Conservation (phyloP, 2,329 filamentous ascomycete genomes). For the Aspergillus hortae region DNA sequence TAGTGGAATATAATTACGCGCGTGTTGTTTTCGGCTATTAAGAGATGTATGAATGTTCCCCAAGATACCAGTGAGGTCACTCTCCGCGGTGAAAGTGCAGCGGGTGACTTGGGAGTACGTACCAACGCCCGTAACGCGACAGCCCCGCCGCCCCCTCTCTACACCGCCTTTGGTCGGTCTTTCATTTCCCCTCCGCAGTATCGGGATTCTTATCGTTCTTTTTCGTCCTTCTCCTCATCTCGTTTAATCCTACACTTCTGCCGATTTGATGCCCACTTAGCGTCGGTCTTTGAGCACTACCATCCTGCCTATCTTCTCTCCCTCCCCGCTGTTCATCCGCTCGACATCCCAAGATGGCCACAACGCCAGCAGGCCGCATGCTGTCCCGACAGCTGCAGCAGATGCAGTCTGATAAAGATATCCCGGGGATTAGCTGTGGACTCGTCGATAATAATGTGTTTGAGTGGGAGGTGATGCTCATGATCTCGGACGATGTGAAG, state of each 20-base stretch:
- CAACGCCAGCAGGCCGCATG: conserved; percentile 53
- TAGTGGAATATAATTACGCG: not conserved
- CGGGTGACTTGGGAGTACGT: not conserved
- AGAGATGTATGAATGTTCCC: no score
- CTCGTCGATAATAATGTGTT: conserved; percentile 84
- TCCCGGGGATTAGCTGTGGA: conserved; percentile 91
- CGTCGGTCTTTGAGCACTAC: no score
- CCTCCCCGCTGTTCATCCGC: not conserved
- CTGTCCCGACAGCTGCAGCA: conserved; percentile 85
- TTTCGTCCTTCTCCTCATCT: not conserved
- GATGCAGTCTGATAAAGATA: conserved; percentile 87
- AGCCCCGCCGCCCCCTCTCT: conserved; percentile 2
- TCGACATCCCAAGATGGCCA: conserved; percentile 33
- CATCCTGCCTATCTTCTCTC: not conserved
- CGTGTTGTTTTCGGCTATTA: not conserved
- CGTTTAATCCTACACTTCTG: no score
- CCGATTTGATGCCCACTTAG: no score
- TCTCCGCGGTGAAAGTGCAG: not conserved
- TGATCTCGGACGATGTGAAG: conserved; percentile 93
- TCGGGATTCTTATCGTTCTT: not conserved
- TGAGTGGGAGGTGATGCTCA: conserved; percentile 98
- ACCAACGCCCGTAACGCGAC: not conserved
- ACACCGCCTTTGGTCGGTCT: not conserved
- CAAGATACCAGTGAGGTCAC: not conserved
- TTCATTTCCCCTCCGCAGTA: not conserved